Evolutionary conservation across 768 basidiomycete species (phyloP), one percentile per base, ranked within the genome.

Genomic region (Boletus subcaerulescens): DNA sequence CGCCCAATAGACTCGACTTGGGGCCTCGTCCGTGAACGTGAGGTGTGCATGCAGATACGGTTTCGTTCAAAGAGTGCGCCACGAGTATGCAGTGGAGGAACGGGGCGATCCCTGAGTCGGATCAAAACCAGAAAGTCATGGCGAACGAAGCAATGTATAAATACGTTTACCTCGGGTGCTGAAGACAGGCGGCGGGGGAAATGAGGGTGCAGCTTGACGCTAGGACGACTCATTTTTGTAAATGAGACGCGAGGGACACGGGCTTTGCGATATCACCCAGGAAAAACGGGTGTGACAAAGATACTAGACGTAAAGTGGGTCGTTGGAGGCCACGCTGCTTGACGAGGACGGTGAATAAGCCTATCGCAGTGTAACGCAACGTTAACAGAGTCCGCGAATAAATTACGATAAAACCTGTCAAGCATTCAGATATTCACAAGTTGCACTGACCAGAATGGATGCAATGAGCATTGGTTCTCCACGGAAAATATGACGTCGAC

Each of bases 51-150:
- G 29, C 36, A 49, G 38, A 62, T 58, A 62, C n/a, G 31, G 40
- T 52, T 48, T 56, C 48, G 59, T 47, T 39, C 20, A 38, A 48
- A 45, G 36, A 55, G 48, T 24, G 45, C 42, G 26, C 43, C 55
- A 49, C 44, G 55, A 58, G 45, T 53, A 52, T 50, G 50, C 48
- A 52, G 52, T 40, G 46, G 55, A 52, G 33, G 47, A 53, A 59
- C 45, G 41, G 50, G 57, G 58, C 44, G 24, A 50, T 66, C 64
- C 57, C 64, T 66, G 58, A 63, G 36, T 53, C 65, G 66, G 65
- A 67, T 69, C 65, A 66, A 64, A 60, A 26, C 39, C 45, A 54
- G 43, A 59, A 51, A 51, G 43, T 22, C 29, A 58, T 39, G 50
- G 54, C 53, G 48, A 57, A 26, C 43, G 49, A 52, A 54, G 45